phyloP scores from a whole-genome alignment of 345 rosid species.

The Dipteronia dyeriana region DNA sequence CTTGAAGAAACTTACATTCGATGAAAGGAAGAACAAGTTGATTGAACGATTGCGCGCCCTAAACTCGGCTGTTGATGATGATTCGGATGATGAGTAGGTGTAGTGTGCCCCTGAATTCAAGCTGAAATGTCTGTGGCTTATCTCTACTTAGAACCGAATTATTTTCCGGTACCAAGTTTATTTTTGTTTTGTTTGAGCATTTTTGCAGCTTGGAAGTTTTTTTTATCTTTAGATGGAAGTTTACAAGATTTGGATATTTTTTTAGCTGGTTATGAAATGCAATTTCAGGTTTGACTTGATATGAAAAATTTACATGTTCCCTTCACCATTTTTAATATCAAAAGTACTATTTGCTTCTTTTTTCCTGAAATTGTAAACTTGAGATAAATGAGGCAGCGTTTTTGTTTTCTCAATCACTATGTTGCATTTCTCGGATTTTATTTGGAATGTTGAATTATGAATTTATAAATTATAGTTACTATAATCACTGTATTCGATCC shows the following conservation, averaged over 20 bases:
- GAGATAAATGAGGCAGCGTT: background rate
- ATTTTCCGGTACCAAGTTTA: background rate
- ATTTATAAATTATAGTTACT: no score
- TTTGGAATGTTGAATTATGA: no score
- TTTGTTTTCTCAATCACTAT: no score
- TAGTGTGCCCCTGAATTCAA: background rate
- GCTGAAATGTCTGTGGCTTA: background rate
- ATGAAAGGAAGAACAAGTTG: constrained; percentile 76
- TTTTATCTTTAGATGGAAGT: constrained; percentile 2
- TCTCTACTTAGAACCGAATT: background rate
- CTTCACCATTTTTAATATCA: background rate
- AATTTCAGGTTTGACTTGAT: constrained; percentile 27
- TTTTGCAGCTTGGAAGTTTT: constrained; percentile 6
- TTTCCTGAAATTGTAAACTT: background rate
- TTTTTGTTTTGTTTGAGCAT: constrained; percentile 11
- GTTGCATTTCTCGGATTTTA: no score
- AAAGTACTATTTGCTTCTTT: background rate
- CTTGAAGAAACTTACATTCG: constrained; percentile 78
- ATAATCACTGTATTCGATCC: no score
- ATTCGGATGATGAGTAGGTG: constrained; percentile 53
- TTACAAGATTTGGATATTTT: constrained; percentile 13
- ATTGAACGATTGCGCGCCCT: constrained; percentile 66
- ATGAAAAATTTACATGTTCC: background rate
- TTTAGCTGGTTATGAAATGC: constrained; percentile 25
- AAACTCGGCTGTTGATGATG: constrained; percentile 46